These are phyloP conservation scores for Fusarium denticulatum DNA, from an alignment of 2,329 filamentous ascomycete genomes.

Conservation along the genomic window DNA sequence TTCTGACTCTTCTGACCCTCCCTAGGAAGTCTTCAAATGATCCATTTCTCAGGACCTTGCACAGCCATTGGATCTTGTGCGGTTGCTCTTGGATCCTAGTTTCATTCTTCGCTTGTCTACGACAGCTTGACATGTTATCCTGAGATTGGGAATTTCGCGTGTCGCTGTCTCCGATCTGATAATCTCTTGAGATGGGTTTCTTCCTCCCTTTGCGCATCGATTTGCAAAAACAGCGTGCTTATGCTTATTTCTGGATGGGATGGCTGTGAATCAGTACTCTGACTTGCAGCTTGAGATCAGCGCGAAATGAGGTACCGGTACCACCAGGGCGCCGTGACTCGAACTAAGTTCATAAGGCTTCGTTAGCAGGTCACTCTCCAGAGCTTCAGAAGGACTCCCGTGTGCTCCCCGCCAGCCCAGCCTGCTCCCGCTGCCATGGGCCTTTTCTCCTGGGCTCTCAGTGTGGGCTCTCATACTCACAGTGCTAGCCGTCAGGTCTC, in stretches of 20 bases:
- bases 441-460: background rate
- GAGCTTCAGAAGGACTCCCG: conserved; percentile 1
- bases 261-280: conserved; percentile 9
- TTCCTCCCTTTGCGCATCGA: conserved; percentile 22
- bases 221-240: conserved; percentile 11
- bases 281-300: background rate
- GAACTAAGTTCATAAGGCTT: conserved; percentile 31
- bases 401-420: conserved; percentile 5
- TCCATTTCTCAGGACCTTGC: conserved; percentile 29
- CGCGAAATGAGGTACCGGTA: conserved; percentile 2
- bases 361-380: conserved; percentile 5
- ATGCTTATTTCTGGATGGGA: conserved; percentile 5
- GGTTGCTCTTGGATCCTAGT: conserved; percentile 18
- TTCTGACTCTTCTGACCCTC: conserved; percentile 41
- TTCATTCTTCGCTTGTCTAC: conserved; percentile 34
- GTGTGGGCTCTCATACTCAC: background rate
- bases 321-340: conserved; percentile 9
- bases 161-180: conserved; percentile 3
- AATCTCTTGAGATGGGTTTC: conserved; percentile 7
- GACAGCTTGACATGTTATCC: conserved; percentile 6
- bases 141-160: conserved; percentile 33
- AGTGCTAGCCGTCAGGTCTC: conserved; percentile 4
- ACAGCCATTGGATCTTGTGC: conserved; percentile 19
- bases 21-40: conserved; percentile 6
- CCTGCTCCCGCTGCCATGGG: background rate